Base-by-base conservation (phyloP, 1,284 basidiomycete species). In the Neolentinus lepideus region DNA sequence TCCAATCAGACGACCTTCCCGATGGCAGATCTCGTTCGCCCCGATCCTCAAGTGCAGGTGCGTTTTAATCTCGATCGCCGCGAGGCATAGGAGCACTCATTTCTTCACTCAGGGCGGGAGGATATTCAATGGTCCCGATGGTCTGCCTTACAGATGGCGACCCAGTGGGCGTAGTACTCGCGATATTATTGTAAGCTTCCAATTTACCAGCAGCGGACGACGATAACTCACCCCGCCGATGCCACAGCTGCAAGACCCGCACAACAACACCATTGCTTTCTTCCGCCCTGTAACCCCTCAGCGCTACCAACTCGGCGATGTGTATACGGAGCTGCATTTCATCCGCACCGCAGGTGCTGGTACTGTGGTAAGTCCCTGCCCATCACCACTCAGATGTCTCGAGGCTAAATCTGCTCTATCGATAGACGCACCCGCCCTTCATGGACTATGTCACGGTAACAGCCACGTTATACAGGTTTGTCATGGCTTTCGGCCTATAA, bases 361-460 rank as follows among this genome's bases (percentile, higher is more conserved):
- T 53, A 88, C 88, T 57, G 86, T 91, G 71, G 89, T 91, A 71
- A 72, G 85, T 69, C 47, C 55, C 55, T 53, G 53, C 46, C 24
- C 53, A 51, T 58, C 24, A n/a, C 45, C 25, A 29, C 57, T 56
- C 54, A 43, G 58, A 59, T 60, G 57, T 36, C 21, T 24, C 45
- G 22, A 45, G 12, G 38, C 38, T 60, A 50, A 57, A 47, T 21
- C 36, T 48, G 53, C 50, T 45, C 57, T n/a, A 45, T 57, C 57
- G 60, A 59, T 66, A 90, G 88, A 88, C 83, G 75, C 88, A 90
- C 66, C 88, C 88, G 55, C 89, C 90, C 58, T 83, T 91, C 70
- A 92, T 92, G 88, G 89, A 92, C 75, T 83, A 81, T 52, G 88
- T 92, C 58, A 85, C 84, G 35, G 82, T 92, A 60, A 89, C 89